A percentile compares a stretch with the other conserved stretches of the same genome.
phyloP scores from a whole-genome alignment of 768 basidiomycete species.

The Leccinum obscurum region DNA sequence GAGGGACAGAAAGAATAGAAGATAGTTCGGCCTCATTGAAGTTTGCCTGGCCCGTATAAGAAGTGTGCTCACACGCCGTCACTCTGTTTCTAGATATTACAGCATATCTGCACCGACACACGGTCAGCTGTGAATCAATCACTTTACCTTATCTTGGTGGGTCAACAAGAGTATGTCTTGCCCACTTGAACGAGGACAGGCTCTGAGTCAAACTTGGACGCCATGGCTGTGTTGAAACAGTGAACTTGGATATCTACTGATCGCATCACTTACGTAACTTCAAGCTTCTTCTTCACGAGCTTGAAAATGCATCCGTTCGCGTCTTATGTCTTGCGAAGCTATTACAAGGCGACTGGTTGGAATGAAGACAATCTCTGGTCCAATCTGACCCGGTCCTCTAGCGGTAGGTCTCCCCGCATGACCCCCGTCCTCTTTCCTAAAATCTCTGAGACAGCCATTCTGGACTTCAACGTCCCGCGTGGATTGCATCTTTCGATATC shows the following conservation, averaged over 20 bases:
- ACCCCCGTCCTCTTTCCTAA: conserved; percentile 7
- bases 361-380: conserved; percentile 94
- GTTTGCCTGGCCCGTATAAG: background rate
- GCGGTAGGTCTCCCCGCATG: conserved; percentile 50
- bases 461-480: conserved; percentile 87
- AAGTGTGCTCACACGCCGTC: too few relatives aligned
- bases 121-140: too few relatives aligned
- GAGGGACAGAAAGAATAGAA: too few relatives aligned
- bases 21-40: too few relatives aligned
- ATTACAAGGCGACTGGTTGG: conserved; percentile 94
- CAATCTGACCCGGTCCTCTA: conserved; percentile 86
- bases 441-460: conserved; percentile 56
- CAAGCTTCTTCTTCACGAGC: background rate
- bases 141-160: too few relatives aligned
- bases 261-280: background rate
- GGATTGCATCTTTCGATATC: conserved; percentile 80
- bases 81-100: too few relatives aligned
- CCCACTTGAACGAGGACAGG: too few relatives aligned
- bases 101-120: too few relatives aligned
- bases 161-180: too few relatives aligned
- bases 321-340: conserved; percentile 83
- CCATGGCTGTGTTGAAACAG: too few relatives aligned
- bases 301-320: conserved; percentile 79
- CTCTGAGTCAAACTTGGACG: too few relatives aligned
- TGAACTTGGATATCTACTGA: too few relatives aligned